Base-by-base conservation (phyloP, 176 grass and related monocot genomes). In the Juncus effusus region DNA sequence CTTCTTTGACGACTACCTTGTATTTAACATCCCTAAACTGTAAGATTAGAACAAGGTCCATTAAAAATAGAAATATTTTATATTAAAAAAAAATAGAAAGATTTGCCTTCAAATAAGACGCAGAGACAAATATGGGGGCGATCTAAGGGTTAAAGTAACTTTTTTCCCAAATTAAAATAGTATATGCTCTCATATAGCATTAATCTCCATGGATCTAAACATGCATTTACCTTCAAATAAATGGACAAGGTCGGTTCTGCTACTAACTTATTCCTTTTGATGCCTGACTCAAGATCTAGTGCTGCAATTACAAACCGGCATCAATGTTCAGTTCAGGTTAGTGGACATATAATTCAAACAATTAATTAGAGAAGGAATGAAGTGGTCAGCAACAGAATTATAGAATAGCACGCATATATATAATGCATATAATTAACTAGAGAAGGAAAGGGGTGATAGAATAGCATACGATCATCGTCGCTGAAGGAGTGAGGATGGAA, bases 1-100 rank as follows among this genome's bases (percentile, higher is more conserved):
- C 87, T 65, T 87, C 90, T 65, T 90, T 95, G 75, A 69, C 57
- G 42, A 55, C 15, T 74, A 96, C 87, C 79, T 56, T 91, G 76
- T 78, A 88, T 77, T 87, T 96, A 61, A 96, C 82, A 76, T 96
- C 87, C 56, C 82, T 36, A 40, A 96, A 96, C 92, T 96, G 76
- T 73, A 78, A 69, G 38, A 51, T 56, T 59, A 38, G 13, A 72
- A 44, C 16, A 14, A 65, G 10, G 44, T 47, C 44, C 4, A 47
- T 47, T 47, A 6, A 47, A 47, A 47, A 47, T 28, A 28, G 19
- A 28, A 28, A 28, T 0, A 28, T 28, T 28, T 28, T n/a, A n/a
- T n/a, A n/a, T n/a, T n/a, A n/a, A n/a, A n/a, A n/a, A 6, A 47
- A 47, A 47, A 47, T 28, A 28, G 19, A 28, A 28, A 28, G 19